Conservation (phyloP, 352 stramenopile species). For the Pythium rishiriense region DNA sequence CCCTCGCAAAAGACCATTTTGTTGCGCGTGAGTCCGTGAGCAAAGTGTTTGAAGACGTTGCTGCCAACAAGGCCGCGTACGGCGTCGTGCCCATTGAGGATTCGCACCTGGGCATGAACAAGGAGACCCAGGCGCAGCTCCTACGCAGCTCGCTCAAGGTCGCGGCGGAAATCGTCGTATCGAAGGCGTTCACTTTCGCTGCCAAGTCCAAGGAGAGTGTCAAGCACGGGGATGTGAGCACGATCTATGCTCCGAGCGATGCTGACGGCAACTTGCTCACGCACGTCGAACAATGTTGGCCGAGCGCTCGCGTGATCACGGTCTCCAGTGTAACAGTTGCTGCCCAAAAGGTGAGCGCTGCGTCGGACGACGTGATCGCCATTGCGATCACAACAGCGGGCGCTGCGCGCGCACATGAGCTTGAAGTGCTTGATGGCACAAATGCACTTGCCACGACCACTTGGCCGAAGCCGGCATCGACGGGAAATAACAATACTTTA, state of each 20-base stretch:
- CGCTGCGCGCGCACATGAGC: conserved; percentile 38
- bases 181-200: conserved; percentile 72
- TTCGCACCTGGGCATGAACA: conserved; percentile 81
- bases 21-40: conserved; percentile 58
- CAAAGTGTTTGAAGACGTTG: conserved; percentile 79
- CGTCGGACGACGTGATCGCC: conserved; percentile 33
- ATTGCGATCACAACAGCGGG: conserved; percentile 59
- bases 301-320: conserved; percentile 62
- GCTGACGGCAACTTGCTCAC: conserved; percentile 52
- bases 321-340: conserved; percentile 67
- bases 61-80: conserved; percentile 78
- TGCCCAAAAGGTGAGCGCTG: conserved; percentile 33
- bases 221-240: conserved; percentile 50
- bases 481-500: conserved; percentile 48
- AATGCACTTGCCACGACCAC: conserved; percentile 53
- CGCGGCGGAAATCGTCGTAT: conserved; percentile 69
- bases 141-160: conserved; percentile 77
- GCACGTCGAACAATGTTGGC: conserved; percentile 74
- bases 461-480: conserved; percentile 30
- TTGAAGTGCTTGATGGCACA: conserved; percentile 52
- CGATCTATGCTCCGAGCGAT: conserved; percentile 61
- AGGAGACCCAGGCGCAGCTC: conserved; percentile 81
- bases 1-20: conserved; percentile 48
- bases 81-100: conserved; percentile 88
- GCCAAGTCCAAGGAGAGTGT: conserved; percentile 43